Conservation (phyloP, 129 eudicot species). For the Pulicaria dysenterica region DNA sequence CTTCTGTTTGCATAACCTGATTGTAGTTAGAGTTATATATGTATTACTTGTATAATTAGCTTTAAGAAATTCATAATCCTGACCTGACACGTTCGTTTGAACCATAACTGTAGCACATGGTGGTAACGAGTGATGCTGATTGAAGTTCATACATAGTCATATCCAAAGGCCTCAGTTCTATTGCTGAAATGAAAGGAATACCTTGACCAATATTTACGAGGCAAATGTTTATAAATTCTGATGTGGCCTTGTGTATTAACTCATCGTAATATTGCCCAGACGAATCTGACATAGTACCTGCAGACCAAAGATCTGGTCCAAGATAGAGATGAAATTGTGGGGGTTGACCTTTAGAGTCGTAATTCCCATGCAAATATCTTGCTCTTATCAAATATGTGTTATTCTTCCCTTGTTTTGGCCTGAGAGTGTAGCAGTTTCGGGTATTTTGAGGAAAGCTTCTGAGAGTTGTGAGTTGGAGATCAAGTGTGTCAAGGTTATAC, state of each 20-base stretch:
- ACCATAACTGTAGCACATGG: not conserved
- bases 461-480: not conserved
- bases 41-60: too few species aligned
- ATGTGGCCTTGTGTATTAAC: constrained; percentile 33
- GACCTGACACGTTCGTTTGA: constrained; percentile 2
- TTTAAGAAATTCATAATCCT: not conserved
- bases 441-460: constrained; percentile 49
- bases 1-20: too few species aligned
- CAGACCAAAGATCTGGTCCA: constrained; percentile 41
- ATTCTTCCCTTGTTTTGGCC: constrained; percentile 35
- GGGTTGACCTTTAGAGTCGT: constrained; percentile 23
- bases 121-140: not conserved
- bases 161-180: constrained; percentile 22
- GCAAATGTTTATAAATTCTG: constrained; percentile 36
- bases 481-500: not conserved
- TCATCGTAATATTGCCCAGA: not conserved
- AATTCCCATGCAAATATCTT: constrained; percentile 44
- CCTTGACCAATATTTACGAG: constrained; percentile 30
- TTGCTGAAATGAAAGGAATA: constrained; percentile 38
- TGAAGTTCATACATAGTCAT: not conserved
- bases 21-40: too few species aligned
- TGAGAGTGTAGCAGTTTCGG: constrained; percentile 48
- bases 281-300: not conserved
- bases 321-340: constrained; percentile 46
- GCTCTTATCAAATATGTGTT: constrained; percentile 36